Evolutionary conservation across 2,329 filamentous ascomycete genomes (phyloP).

Genomic region (Pestalotiopsis sp.): DNA sequence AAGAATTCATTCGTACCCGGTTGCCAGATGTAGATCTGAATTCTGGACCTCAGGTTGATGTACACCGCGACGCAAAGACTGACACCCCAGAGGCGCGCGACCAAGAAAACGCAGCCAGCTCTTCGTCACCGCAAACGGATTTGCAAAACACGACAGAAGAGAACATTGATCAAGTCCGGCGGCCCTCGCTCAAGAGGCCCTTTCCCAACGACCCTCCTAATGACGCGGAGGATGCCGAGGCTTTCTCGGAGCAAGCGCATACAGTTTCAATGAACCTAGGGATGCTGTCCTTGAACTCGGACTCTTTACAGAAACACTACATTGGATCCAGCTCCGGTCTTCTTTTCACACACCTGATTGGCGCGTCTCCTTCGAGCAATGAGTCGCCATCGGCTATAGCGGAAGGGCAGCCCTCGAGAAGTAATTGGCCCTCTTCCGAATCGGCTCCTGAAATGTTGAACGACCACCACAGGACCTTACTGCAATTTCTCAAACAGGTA

Average conservation of each 20-base stretch:
- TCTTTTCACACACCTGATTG: background rate
- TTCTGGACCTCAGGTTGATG: background rate
- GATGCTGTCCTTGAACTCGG: background rate
- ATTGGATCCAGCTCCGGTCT: background rate
- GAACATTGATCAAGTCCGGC: background rate
- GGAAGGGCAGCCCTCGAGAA: background rate
- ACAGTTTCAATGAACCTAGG: background rate
- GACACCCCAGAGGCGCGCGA: too few relatives aligned
- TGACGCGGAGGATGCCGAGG: background rate
- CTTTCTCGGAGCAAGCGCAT: background rate
- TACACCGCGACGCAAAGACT: background rate
- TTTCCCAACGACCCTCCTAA: background rate
- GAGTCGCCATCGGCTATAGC: background rate
- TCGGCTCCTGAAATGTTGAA: background rate
- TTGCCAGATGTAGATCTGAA: background rate
- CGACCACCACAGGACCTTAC: background rate
- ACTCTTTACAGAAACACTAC: background rate
- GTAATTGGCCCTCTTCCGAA: background rate
- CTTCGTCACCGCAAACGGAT: background rate
- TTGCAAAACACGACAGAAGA: background rate
- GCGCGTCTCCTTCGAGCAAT: background rate
- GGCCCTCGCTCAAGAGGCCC: background rate
- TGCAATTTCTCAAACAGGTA: background rate
- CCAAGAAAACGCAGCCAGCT: background rate
- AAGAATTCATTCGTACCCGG: background rate